Percentiles rank a stretch among this genome's conserved stretches.
Evolutionary conservation across 2,329 filamentous ascomycete species (phyloP).

Genomic region (Sporothrix schenckii): DNA sequence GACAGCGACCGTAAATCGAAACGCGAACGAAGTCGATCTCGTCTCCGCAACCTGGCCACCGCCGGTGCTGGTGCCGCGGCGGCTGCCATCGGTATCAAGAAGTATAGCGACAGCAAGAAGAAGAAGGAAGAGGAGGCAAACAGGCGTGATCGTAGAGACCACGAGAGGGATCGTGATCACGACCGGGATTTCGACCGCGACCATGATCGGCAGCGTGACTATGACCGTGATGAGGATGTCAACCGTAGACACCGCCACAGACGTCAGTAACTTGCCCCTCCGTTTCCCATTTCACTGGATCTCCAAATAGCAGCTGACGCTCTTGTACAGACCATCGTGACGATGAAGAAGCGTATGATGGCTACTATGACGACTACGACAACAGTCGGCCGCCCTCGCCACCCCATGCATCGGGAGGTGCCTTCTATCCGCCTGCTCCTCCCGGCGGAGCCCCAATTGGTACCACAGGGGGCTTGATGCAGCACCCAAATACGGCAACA

Average conservation of each 20-base stretch:
- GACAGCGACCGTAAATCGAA: slow-evolving; percentile 22
- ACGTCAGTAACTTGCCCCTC: not conserved
- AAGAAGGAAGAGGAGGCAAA: slow-evolving; percentile 47
- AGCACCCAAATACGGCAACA: slow-evolving; percentile 45
- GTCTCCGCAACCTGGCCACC: slow-evolving; percentile 58
- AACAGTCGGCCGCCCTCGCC: slow-evolving; percentile 48
- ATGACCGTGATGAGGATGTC: slow-evolving; percentile 40
- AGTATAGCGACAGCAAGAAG: slow-evolving; percentile 57
- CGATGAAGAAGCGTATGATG: slow-evolving; percentile 38
- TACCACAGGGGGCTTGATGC: slow-evolving; percentile 41
- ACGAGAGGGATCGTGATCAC: slow-evolving; percentile 38
- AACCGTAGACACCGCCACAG: slow-evolving; percentile 18
- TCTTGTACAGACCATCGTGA: not conserved
- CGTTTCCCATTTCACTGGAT: not conserved
- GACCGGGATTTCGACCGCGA: slow-evolving; percentile 41
- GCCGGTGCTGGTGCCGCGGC: slow-evolving; percentile 61
- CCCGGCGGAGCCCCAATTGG: slow-evolving; percentile 29
- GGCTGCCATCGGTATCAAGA: slow-evolving; percentile 65
- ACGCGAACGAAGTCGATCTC: slow-evolving; percentile 54
- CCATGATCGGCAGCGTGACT: slow-evolving; percentile 34
- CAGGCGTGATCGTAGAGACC: slow-evolving; percentile 35
- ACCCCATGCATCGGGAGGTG: slow-evolving; percentile 56
- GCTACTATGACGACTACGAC: slow-evolving; percentile 45
- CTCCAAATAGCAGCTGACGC: not conserved
- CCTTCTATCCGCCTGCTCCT: slow-evolving; percentile 49